These are phyloP conservation scores for Entamoeba dispar DNA, from an alignment of 208 protist genomes.

Conservation along the genomic window DNA sequence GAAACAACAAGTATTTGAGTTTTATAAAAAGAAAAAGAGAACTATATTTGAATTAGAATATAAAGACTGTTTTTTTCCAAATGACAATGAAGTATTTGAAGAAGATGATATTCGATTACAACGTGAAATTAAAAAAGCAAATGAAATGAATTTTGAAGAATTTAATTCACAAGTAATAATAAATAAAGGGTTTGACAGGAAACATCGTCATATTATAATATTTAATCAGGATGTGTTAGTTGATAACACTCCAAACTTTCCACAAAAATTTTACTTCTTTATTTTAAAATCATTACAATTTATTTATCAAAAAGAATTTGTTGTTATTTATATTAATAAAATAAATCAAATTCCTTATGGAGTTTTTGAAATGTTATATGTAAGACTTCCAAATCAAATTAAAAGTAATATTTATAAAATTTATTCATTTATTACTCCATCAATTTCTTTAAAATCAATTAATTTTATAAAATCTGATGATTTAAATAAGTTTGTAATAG, in stretches of 20 bases:
- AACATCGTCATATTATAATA: background rate
- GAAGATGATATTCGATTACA: background rate
- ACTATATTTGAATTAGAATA: background rate
- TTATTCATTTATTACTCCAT: background rate
- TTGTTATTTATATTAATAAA: background rate
- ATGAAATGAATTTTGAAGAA: background rate
- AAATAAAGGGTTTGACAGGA: background rate
- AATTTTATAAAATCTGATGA: background rate
- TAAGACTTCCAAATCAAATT: background rate
- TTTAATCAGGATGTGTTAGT: background rate
- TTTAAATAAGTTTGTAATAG: background rate
- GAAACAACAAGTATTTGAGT: background rate
- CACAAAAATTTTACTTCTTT: background rate
- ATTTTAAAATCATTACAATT: background rate
- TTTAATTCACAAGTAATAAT: background rate
- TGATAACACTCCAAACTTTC: background rate
- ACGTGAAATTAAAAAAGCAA: background rate
- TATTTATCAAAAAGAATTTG: background rate
- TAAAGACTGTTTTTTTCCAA: background rate
- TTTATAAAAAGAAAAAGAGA: background rate
- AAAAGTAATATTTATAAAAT: background rate
- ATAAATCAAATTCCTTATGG: background rate
- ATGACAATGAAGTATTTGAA: background rate
- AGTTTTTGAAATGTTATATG: background rate
- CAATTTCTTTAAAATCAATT: background rate